A percentile compares a stretch with the other conserved stretches of the same genome.
phyloP scores from a whole-genome alignment of 352 stramenopile species.

The Elongisporangium prolatum region DNA sequence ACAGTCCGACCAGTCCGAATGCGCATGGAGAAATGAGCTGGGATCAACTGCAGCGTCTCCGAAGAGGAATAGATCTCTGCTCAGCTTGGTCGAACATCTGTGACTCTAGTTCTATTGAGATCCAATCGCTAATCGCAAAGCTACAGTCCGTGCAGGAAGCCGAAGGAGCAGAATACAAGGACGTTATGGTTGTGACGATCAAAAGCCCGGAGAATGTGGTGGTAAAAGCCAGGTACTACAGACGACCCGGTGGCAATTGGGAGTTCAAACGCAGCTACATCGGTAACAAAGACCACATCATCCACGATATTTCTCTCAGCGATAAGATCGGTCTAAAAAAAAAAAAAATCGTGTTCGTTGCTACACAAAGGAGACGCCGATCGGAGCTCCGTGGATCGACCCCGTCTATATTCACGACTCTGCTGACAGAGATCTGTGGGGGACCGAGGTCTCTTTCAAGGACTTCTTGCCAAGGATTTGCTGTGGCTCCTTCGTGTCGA shows the following conservation, averaged over 20 bases:
- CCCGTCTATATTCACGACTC: not conserved
- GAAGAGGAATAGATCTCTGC: not conserved
- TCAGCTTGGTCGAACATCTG: not conserved
- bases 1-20: not conserved
- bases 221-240: not conserved
- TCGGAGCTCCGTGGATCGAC: not conserved
- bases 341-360: not conserved
- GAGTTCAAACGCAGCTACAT: not conserved
- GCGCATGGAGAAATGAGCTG: not conserved
- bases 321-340: not conserved
- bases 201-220: not conserved
- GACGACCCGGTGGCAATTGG: not conserved
- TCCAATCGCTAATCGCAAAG: not conserved
- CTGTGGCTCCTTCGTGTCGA: not conserved
- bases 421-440: not conserved
- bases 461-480: not conserved
- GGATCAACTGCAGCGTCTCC: not conserved
- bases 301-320: not conserved
- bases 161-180: not conserved
- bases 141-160: not conserved
- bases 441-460: not conserved
- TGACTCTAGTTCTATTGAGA: not conserved
- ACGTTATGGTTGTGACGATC: not conserved
- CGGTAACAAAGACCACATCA: not conserved
- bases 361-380: not conserved